Percentiles rank a stretch among this genome's conserved stretches.
Evolutionary conservation across 257 asterid species (phyloP).

Genomic region (Rubia yunnanensis): DNA sequence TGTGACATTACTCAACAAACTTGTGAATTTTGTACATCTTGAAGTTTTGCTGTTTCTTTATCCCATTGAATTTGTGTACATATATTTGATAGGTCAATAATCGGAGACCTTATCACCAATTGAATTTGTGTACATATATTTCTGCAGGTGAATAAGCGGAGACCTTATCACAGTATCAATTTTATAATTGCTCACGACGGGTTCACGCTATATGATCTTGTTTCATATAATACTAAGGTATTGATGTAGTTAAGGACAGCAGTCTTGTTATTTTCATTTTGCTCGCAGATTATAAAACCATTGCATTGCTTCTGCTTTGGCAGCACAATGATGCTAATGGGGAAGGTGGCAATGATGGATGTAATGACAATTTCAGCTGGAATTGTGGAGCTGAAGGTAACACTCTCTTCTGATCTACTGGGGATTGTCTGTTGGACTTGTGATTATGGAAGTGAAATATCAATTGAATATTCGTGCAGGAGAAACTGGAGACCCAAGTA

Average conservation of each 20-base stretch:
- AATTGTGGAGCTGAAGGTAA: slow-evolving; percentile 91
- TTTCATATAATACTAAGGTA: slow-evolving; percentile 90
- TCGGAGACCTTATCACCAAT: slow-evolving; percentile 76
- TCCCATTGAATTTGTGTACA: not conserved
- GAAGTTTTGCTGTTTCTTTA: not conserved
- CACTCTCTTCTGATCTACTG: not conserved
- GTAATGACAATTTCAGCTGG: slow-evolving; percentile 96
- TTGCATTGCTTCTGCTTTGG: slow-evolving; percentile 13
- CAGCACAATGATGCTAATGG: slow-evolving; percentile 98
- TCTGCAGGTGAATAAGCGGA: slow-evolving; percentile 76
- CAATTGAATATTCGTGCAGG: slow-evolving; percentile 34
- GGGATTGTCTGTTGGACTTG: not conserved
- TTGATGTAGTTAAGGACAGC: slow-evolving; percentile 10
- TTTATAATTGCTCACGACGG: slow-evolving; percentile 95
- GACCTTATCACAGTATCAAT: slow-evolving; percentile 79
- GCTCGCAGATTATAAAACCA: slow-evolving; percentile 4
- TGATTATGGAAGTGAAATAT: not conserved
- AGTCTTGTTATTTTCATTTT: not conserved
- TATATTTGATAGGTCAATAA: slow-evolving; percentile 52
- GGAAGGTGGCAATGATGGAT: slow-evolving; percentile 93
- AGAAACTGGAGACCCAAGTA: slow-evolving; percentile 55
- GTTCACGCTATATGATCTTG: slow-evolving; percentile 86
- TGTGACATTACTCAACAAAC: not conserved
- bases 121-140: slow-evolving; percentile 1
- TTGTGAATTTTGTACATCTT: not conserved